A percentile compares a stretch with the other conserved stretches of the same genome.
These are phyloP conservation scores for Aechmea fasciata DNA, from an alignment of 176 grass and related monocot genomes.

Conservation along the genomic window DNA sequence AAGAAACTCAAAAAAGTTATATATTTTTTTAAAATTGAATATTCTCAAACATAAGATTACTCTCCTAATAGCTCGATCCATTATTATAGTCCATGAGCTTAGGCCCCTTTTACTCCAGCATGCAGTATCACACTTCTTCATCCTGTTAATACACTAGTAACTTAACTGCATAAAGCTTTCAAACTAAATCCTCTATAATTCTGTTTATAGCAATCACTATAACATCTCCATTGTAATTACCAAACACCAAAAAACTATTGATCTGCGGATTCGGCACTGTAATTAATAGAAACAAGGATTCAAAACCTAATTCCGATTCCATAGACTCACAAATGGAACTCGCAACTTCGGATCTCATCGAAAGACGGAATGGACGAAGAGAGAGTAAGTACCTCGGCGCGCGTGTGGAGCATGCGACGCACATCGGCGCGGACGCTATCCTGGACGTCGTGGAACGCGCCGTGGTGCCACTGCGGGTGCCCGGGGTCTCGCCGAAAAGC, in stretches of 20 bases:
- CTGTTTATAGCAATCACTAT: neutral
- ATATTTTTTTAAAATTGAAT: too few species aligned
- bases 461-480: slow-evolving; percentile 78
- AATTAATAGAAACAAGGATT: neutral
- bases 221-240: neutral
- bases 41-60: too few species aligned
- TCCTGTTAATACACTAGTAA: neutral
- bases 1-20: too few species aligned
- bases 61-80: too few species aligned
- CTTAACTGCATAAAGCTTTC: too few species aligned
- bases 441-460: slow-evolving; percentile 82
- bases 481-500: slow-evolving; percentile 82
- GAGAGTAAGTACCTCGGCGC: slow-evolving; percentile 57
- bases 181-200: too few species aligned
- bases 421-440: slow-evolving; percentile 71
- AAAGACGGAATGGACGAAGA: neutral
- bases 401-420: slow-evolving; percentile 86
- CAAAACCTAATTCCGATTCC: neutral
- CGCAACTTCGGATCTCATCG: slow-evolving; percentile 20
- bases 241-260: neutral
- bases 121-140: neutral
- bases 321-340: neutral
- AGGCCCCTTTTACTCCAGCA: neutral
- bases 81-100: neutral
- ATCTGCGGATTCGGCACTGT: too few species aligned